A percentile compares a stretch with the other conserved stretches of the same genome.
Conservation (phyloP, 371 early-diverging fungal species). For the Mucor plumbeus region DNA sequence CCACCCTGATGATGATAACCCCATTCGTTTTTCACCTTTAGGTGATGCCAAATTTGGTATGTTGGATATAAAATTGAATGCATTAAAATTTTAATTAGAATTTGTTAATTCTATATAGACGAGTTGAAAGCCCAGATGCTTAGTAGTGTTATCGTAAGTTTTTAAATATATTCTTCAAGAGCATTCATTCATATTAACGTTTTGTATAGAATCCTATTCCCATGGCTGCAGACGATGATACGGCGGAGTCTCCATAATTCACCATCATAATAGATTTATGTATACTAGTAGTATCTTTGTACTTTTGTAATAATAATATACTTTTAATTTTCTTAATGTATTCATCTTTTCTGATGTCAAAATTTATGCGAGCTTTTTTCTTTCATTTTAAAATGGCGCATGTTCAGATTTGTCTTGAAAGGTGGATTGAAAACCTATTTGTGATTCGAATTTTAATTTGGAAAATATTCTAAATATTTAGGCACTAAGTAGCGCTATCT, state of each 20-base stretch:
- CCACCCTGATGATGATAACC: conserved; percentile 60
- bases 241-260: not conserved
- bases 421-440: too few relatives aligned
- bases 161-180: not conserved
- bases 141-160: not conserved
- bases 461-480: too few relatives aligned
- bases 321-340: too few relatives aligned
- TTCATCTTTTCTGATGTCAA: too few relatives aligned
- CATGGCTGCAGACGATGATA: not conserved
- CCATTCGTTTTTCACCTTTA: conserved; percentile 65
- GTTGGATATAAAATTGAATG: not conserved
- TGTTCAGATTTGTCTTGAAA: too few relatives aligned
- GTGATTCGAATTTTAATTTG: too few relatives aligned
- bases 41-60: conserved; percentile 62
- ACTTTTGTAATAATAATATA: too few relatives aligned
- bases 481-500: too few relatives aligned
- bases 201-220: not conserved
- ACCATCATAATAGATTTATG: not conserved
- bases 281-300: too few relatives aligned
- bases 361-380: too few relatives aligned
- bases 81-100: not conserved
- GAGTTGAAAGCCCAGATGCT: conserved; percentile 2
- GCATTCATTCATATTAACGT: not conserved
- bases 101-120: not conserved
- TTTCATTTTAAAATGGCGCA: too few relatives aligned